These are phyloP conservation scores for Litsea cubeba DNA, from an alignment of 164 flowering plant species.

Conservation along the genomic window DNA sequence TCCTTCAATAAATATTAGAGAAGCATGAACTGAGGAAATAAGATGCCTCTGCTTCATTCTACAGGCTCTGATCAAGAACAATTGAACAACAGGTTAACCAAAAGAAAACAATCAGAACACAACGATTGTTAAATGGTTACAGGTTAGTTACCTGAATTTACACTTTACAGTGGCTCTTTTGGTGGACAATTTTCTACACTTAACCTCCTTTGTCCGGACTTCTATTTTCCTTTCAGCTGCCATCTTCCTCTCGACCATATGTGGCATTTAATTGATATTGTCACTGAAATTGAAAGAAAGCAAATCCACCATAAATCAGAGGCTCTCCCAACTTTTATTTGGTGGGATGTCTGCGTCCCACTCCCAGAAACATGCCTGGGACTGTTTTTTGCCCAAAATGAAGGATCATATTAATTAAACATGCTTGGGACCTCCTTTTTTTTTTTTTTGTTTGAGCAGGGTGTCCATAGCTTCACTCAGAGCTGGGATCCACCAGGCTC, in stretches of 20 bases:
- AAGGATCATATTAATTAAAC: too few species aligned
- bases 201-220: background rate
- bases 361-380: too few species aligned
- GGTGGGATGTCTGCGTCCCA: too few species aligned
- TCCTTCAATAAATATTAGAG: constrained; percentile 10
- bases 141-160: constrained; percentile 9
- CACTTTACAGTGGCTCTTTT: constrained; percentile 6
- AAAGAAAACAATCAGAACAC: background rate
- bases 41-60: constrained; percentile 5
- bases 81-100: background rate
- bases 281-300: constrained; percentile 37
- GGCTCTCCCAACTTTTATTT: too few species aligned
- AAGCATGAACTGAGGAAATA: constrained; percentile 2
- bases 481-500: too few species aligned
- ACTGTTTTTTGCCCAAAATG: too few species aligned
- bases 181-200: background rate
- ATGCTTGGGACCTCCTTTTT: too few species aligned
- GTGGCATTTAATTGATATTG: constrained; percentile 38
- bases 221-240: constrained; percentile 6
- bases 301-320: background rate
- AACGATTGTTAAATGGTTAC: background rate
- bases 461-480: too few species aligned
- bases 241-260: constrained; percentile 27
- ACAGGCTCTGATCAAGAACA: too few species aligned
- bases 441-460: too few species aligned